Conservation (phyloP, 2,329 filamentous ascomycete genomes). For the Phaeosphaeria sp. region DNA sequence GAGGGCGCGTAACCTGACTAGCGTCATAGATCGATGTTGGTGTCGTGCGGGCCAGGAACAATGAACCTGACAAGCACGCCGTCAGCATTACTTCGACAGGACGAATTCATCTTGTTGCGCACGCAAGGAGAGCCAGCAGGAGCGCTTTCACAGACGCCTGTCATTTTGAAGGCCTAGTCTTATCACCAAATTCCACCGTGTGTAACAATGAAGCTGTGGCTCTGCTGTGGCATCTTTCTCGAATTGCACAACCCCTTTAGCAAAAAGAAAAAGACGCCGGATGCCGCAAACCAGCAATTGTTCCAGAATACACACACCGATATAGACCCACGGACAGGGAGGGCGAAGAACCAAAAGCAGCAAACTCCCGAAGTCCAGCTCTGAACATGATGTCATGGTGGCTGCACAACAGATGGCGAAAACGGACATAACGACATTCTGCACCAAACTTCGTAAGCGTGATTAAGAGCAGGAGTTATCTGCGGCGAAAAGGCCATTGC, state of each 20-base stretch:
- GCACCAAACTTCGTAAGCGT: conserved; percentile 15
- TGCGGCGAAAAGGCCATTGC: conserved; percentile 12
- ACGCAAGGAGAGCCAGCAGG: background rate
- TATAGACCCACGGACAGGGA: conserved; percentile 7
- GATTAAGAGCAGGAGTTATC: conserved; percentile 2
- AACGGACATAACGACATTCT: conserved; percentile 15
- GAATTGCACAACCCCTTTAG: conserved; percentile 23
- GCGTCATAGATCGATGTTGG: background rate
- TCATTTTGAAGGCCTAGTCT: no score
- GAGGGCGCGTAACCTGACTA: conserved; percentile 6
- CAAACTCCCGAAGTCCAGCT: conserved; percentile 13
- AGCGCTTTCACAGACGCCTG: background rate
- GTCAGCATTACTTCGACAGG: background rate
- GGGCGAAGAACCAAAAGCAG: conserved; percentile 6
- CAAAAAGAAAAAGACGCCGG: conserved; percentile 12
- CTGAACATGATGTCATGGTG: conserved; percentile 19
- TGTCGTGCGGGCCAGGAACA: background rate
- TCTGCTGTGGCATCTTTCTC: conserved; percentile 26
- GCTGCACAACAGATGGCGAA: background rate
- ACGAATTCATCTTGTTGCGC: background rate
- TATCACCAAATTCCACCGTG: background rate
- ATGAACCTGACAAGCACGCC: conserved; percentile 1
- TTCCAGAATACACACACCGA: conserved; percentile 14
- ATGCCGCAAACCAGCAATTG: conserved; percentile 19
- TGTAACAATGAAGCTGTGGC: conserved; percentile 23